Conservation (phyloP, 495 filamentous ascomycete species). For the Talaromyces liani region DNA sequence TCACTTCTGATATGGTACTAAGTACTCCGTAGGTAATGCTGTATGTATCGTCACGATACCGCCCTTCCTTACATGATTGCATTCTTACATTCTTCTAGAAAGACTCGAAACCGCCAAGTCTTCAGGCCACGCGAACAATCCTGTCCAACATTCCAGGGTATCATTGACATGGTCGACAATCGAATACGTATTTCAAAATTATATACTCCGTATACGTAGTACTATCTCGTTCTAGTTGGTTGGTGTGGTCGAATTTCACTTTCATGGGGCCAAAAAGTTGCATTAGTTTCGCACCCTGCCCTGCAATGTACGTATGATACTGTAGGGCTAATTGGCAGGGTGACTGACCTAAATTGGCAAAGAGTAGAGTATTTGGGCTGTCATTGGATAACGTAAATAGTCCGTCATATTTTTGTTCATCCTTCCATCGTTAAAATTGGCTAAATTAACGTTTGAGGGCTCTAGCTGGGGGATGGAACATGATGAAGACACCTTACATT, state of each 20-base stretch:
- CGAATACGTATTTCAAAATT: not conserved
- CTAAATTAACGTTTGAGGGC: not conserved
- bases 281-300: not conserved
- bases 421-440: not conserved
- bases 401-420: not conserved
- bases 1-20: not conserved
- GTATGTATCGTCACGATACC: not conserved
- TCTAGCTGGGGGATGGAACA: not conserved
- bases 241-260: not conserved
- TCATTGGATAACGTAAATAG: not conserved
- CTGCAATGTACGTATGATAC: no score
- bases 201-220: not conserved
- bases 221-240: not conserved
- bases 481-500: not conserved
- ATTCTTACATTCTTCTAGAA: not conserved
- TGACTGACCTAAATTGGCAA: no score
- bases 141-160: not conserved
- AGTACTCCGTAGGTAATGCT: not conserved
- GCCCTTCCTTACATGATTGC: not conserved
- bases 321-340: not conserved
- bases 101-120: not conserved
- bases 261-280: not conserved
- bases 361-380: not conserved
- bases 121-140: not conserved
- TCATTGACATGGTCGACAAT: not conserved